Base-by-base conservation (phyloP, 2,329 filamentous ascomycete genomes). In the Calonectria ilicicola region DNA sequence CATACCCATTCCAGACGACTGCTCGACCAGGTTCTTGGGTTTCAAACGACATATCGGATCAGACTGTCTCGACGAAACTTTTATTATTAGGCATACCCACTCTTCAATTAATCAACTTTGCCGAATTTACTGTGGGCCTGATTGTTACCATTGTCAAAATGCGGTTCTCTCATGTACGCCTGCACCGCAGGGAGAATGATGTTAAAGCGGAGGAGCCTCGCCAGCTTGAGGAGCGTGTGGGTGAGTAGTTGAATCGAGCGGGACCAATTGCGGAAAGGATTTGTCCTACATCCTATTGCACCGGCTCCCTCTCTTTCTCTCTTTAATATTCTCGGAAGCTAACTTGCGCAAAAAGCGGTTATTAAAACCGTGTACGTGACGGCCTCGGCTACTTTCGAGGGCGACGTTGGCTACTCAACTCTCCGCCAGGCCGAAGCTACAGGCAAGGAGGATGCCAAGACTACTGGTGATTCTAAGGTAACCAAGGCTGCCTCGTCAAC, bases 391-490 rank as follows among this genome's bases (percentile, higher is more conserved):
- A 85, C 82, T 5, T 87, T 87, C 44, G 80, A 82, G 42, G 86
- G 85, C n/a, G 78, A 81, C 7, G 80, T 88, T 68, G 86, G 86
- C 29, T 87, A 85, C 68, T 82, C 82, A 40, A 87, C 86, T 7
- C 62, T 85, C 12, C 78, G 72, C 12, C 44, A 69, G 10, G 73
- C 76, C 6, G 64, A 75, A 53, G 60, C 73, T 17, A 78, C 79
- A 14, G 26, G 74, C 6, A 65, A 70, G 8, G 51, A 66, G 14
- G 53, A 68, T 21, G 56, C 70, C n/a, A 69, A 75, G 5, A 68
- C 49, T 2, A 67, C 42, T 27, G 60, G 29, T 27, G 42, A 53
- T 44, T 66, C 53, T 26, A 67, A 68, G 72, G 38, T 29, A 56
- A 79, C 51, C 64, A 74, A n/a, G 65, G 74, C 26, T 9, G 67